Conservation (phyloP, 164 flowering plant genomes). For the Euptelea pleiosperma region DNA sequence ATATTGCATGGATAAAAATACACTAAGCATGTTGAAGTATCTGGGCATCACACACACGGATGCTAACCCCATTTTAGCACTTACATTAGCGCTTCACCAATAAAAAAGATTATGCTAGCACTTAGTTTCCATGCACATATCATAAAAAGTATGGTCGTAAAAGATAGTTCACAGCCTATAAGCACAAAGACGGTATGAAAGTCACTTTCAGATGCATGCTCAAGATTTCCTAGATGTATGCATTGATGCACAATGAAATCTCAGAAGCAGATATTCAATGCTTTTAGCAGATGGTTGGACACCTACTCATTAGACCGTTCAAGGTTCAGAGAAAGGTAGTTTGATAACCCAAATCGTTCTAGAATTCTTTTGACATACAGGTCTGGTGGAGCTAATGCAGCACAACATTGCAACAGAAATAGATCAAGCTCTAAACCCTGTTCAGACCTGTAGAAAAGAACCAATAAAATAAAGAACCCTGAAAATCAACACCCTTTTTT, state of each 20-base stretch:
- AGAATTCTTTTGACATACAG: slow-evolving; percentile 60
- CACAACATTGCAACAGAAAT: slow-evolving; percentile 94
- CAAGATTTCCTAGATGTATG: too few relatives aligned
- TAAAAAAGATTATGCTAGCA: too few relatives aligned
- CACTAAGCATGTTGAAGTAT: too few relatives aligned
- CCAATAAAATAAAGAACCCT: slow-evolving; percentile 1
- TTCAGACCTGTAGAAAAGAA: slow-evolving; percentile 60
- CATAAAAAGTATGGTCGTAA: too few relatives aligned
- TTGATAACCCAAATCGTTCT: slow-evolving; percentile 76
- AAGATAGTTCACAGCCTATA: too few relatives aligned
- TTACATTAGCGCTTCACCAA: too few relatives aligned
- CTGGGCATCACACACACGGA: too few relatives aligned
- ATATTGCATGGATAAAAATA: too few relatives aligned
- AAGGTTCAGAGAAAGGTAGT: slow-evolving; percentile 57
- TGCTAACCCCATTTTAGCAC: too few relatives aligned
- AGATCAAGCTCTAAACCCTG: slow-evolving; percentile 85
- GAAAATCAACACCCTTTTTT: background rate
- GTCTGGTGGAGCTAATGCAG: slow-evolving; percentile 92
- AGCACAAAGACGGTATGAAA: too few relatives aligned
- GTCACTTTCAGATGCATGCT: too few relatives aligned
- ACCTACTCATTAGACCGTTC: slow-evolving; percentile 72
- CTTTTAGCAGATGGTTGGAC: background rate
- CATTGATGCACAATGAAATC: background rate
- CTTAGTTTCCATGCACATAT: too few relatives aligned
- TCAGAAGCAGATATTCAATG: background rate